Base-by-base conservation (phyloP, 768 basidiomycete genomes). In the Termitomyces sp. region DNA sequence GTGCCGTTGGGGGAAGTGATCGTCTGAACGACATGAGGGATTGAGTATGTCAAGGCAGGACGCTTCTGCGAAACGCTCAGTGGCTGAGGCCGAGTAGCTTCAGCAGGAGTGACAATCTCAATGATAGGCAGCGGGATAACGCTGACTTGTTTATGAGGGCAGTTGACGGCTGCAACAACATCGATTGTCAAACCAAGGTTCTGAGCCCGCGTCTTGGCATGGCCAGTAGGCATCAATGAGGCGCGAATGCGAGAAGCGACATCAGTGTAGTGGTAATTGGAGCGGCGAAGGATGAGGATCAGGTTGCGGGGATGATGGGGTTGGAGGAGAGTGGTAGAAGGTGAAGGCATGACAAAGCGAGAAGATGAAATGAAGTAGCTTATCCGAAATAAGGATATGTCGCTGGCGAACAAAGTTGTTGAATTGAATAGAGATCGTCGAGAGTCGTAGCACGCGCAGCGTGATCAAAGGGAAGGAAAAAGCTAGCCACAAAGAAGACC, bases 141-240 rank as follows among this genome's bases (percentile, higher is more conserved):
- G 54, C 80, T 78, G 55, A 84, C 70, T 8, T 67, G 60, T 34
- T 58, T 64, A 12, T 67, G 69, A 5, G 77, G 73, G 52, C 77
- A 78, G 17, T 64, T 63, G 39, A 70, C 65, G 1, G 83, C 81
- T 25, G 65, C 69, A 16, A 64, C 60, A 25, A 77, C 73, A 67
- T 79, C 72, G 47, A 86, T 68, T 6, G 56, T 61, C 34, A 85
- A 78, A 28, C 76, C 72, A n/a, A 78, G 73, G 14, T 57, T 57
- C 12, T 57, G 61, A 4, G 84, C 84, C 25, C 70, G 77, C n/a
- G 65, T 72, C 54, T 75, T 77, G 10, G 84, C 84, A 61, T 79
- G 79, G 58, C 73, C 60, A 0, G 78, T 78, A 16, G 71, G 74
- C 9, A 47, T 66, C 5, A 68, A 65, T 3, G 68, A 57, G 23